Base-by-base conservation (phyloP, 2,329 filamentous ascomycete species). In the Hypomyces rosellus region DNA sequence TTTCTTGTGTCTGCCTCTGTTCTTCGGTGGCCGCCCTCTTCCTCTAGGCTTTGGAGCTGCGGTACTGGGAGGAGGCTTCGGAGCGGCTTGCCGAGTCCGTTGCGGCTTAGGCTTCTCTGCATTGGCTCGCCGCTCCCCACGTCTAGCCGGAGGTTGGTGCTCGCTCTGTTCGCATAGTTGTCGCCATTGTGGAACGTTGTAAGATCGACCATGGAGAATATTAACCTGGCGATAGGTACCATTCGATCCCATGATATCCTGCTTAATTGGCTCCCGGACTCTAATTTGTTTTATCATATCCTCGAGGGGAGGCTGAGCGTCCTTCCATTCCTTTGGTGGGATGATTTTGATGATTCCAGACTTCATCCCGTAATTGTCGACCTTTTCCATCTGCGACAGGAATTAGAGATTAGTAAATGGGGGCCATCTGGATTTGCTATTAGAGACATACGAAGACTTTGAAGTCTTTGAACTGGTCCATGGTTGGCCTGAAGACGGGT, bases 151-250 rank as follows among this genome's bases (percentile, higher is more conserved):
- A 9, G 93, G 93, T 62, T 97, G 93, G 65, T 99, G 90, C 61
- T 96, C 91, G 65, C 89, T 91, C 69, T 96, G 90, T 56, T 96
- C 88, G 65, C 91, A 96, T 37, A 97, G 77, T 49, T 88, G 81
- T 59, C 90, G 89, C 93, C 93, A 99, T 69, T 99, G 91, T 1
- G 92, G 92, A 4, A 99, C 76, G 60, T 96, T 99, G 73, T 99
- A 99, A 13, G 90, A 90, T 65, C 93, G 82, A 66, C 95, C 89
- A 70, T 96, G 95, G 62, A 97, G 85, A 53, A 99, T 91, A 65
- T 99, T 99, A 63, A 93, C 89, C 68, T 99, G 93, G 34, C 92
- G 92, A 66, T 96, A 99, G 50, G 89, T 95, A 50, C 93, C 95
- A 64, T 92, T 89, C 46, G 88, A 89, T 39, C 93, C 93, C 76